Conservation (phyloP, 129 eudicot genomes). For the Kitagawia praeruptora region DNA sequence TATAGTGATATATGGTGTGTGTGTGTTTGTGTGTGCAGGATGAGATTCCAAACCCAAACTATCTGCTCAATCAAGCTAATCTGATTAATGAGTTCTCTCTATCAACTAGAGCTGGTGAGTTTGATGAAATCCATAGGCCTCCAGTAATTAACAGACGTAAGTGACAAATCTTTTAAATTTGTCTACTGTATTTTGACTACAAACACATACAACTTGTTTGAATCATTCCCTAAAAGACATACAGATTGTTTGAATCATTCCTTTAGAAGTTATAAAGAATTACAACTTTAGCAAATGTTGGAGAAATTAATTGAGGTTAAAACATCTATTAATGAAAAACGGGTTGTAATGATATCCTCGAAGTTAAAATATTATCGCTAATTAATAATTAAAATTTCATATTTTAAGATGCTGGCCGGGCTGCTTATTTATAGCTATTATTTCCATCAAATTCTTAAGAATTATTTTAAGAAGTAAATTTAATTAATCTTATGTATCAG, state of each 20-base stretch:
- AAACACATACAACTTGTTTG: background rate
- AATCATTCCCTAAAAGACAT: background rate
- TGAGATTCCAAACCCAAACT: conserved; percentile 39
- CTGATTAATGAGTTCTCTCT: conserved; percentile 20
- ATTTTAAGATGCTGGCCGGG: background rate
- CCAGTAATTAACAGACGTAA: conserved; percentile 55
- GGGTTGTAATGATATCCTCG: background rate
- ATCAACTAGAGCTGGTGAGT: conserved; percentile 28
- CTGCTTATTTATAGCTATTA: background rate
- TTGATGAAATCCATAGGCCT: conserved; percentile 54
- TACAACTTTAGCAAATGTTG: too few relatives aligned
- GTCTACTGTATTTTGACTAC: background rate
- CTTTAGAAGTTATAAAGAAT: too few relatives aligned
- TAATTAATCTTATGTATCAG: conserved; percentile 22
- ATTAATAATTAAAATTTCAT: too few relatives aligned
- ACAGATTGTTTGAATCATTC: background rate
- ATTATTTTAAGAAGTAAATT: background rate
- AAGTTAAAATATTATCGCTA: too few relatives aligned
- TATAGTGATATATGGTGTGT: too few relatives aligned
- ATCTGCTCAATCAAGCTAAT: conserved; percentile 35
- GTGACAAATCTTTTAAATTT: conserved; percentile 10
- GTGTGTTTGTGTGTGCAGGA: conserved; percentile 26
- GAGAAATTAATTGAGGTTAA: too few relatives aligned
- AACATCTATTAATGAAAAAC: too few relatives aligned
- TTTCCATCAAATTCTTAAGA: too few relatives aligned